Percentiles rank a stretch among this genome's conserved stretches.
phyloP scores from a whole-genome alignment of 2,329 filamentous ascomycete genomes.

The Colletotrichum sp. region DNA sequence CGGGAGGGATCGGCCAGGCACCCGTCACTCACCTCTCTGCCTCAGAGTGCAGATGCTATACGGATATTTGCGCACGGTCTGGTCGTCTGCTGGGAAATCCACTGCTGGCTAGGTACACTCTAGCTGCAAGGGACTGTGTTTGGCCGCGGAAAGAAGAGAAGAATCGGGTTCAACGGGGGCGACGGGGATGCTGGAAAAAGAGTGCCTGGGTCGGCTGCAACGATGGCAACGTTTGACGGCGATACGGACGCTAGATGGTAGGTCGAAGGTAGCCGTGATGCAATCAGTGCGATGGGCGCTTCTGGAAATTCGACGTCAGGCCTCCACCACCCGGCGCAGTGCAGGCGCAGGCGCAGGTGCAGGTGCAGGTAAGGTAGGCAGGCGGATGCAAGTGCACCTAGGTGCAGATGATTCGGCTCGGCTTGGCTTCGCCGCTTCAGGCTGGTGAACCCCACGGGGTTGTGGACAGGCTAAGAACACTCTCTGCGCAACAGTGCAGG shows the following conservation, averaged over 20 bases:
- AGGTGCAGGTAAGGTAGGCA: too few species aligned
- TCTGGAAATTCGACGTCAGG: constrained; percentile 16
- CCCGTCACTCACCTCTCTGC: constrained; percentile 2
- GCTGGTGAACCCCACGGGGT: constrained; percentile 18
- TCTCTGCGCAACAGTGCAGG: not conserved
- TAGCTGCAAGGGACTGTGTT: not conserved
- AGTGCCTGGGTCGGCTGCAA: not conserved
- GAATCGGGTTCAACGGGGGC: not conserved
- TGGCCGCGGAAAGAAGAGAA: not conserved
- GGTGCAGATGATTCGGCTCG: not conserved
- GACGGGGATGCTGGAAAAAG: constrained; percentile 2
- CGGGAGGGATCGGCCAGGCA: not conserved
- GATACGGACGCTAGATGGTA: not conserved
- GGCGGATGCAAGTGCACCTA: not conserved
- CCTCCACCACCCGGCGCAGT: not conserved
- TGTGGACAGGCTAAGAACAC: not conserved
- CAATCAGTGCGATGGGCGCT: constrained; percentile 12
- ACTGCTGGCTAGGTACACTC: not conserved
- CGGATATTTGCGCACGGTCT: not conserved
- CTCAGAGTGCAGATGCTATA: not conserved
- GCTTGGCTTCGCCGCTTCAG: not conserved
- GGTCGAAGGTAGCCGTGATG: constrained; percentile 1
- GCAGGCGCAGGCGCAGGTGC: not conserved
- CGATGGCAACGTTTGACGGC: not conserved
- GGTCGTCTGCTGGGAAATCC: not conserved